Base-by-base conservation (phyloP, 2,329 filamentous ascomycete genomes). In the Metarhizium anisopliae region DNA sequence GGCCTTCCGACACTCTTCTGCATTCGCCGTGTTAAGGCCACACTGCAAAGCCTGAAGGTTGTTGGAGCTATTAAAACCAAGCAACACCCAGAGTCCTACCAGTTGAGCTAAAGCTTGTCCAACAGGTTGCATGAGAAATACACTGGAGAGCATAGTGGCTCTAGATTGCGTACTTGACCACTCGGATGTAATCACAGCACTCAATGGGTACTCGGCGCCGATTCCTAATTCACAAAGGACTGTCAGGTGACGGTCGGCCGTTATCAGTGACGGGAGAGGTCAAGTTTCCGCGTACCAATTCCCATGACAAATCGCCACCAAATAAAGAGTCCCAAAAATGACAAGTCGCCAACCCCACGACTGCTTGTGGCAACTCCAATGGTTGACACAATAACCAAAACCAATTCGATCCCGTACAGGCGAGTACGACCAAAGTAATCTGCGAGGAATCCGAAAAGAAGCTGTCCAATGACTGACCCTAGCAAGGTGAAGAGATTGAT, bases 121-220 rank as follows among this genome's bases (percentile, higher is more conserved):
- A 8, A 87, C 70, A 1, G 85, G 83, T 61, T 88, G 85, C 80
- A 86, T 86, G 61, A 86, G 76, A 65, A 88, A 87, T 36, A 88
- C 83, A 3, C 78, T 78, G 6, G 84, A 81, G 60, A 88, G 72
- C 84, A 87, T 87, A 20, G 77, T 81, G n/a, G 80, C 80, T 51
- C 85, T 74, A n/a, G 83, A 83, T 51, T 78, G 79, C 0, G 82
- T 86, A 54, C 77, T 80, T 5, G 78, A 73, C 72, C 78, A 87
- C 74, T 88, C 85, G 0, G 84, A 80, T 0, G 83, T 85, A 38
- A 89, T 88, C 8, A 87, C 80, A 0, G 84, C 84, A 49, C 77
- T 82, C 2, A 88, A 71, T 1, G 85, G 85, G 64, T 87, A 87
- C 67, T 87, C 84, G 16, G 81, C 84, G n/a, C 83, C 83, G 38